phyloP scores from a whole-genome alignment of 305 asterid species.

The Fraxinus sp. region DNA sequence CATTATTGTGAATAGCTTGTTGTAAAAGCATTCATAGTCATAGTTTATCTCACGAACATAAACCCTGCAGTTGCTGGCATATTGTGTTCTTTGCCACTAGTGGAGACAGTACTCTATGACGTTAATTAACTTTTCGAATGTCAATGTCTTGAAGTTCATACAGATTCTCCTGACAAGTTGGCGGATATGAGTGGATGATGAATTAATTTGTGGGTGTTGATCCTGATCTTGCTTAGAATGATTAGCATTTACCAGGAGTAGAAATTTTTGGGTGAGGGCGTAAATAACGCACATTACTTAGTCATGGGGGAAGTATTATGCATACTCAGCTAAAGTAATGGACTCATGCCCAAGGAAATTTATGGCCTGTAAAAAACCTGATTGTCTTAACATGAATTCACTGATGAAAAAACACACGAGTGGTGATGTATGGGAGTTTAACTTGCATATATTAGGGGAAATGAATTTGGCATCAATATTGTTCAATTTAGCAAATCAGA shows the following conservation, averaged over 20 bases:
- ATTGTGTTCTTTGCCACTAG: not conserved
- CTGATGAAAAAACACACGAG: not conserved
- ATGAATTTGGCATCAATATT: conserved; percentile 9
- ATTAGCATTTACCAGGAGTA: not conserved
- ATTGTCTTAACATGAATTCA: conserved; percentile 4
- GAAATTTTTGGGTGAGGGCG: not conserved
- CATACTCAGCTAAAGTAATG: not conserved
- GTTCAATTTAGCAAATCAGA: not conserved
- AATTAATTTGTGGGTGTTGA: conserved; percentile 13
- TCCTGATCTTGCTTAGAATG: conserved; percentile 5
- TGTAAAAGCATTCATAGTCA: conserved; percentile 12
- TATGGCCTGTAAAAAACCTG: conserved; percentile 4
- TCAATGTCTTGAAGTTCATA: conserved; percentile 14
- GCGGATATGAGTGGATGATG: conserved; percentile 11
- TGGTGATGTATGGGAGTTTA: not conserved
- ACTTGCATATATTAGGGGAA: conserved; percentile 9
- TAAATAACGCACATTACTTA: conserved; percentile 1
- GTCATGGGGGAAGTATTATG: not conserved
- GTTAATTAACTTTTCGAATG: not conserved
- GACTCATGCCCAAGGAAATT: conserved; percentile 8
- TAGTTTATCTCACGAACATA: conserved; percentile 14
- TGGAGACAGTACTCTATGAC: conserved; percentile 6
- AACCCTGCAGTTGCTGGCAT: conserved; percentile 4
- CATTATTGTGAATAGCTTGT: conserved; percentile 1
- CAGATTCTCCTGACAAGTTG: conserved; percentile 1